Conservation (phyloP, 441 rosid species). For the Isatis lusitanica region DNA sequence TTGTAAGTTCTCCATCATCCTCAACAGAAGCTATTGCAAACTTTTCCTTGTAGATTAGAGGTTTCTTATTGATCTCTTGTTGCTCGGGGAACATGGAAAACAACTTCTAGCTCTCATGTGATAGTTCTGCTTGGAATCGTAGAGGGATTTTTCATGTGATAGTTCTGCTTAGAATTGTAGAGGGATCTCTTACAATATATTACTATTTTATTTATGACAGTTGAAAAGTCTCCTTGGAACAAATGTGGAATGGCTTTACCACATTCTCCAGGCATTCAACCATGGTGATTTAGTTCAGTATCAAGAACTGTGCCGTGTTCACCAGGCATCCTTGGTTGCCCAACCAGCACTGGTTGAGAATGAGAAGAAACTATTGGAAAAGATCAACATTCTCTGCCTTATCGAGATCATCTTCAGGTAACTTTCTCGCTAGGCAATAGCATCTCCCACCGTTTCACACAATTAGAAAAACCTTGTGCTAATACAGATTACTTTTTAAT, state of each 20-base stretch:
- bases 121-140: not conserved
- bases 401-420: constrained; percentile 97
- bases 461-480: not conserved
- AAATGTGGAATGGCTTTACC: constrained; percentile 89
- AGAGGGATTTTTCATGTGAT: not conserved
- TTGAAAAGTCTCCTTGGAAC: constrained; percentile 83
- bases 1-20: constrained; percentile 55
- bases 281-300: constrained; percentile 78
- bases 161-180: not conserved
- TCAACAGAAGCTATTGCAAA: not conserved
- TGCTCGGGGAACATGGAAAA: not conserved
- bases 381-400: constrained; percentile 88
- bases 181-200: constrained; percentile 7
- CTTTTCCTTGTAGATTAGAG: not conserved
- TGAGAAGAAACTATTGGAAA: constrained; percentile 80
- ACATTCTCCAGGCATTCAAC: constrained; percentile 88
- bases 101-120: not conserved
- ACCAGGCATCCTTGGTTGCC: constrained; percentile 68
- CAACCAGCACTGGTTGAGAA: constrained; percentile 93
- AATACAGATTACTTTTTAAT: not conserved
- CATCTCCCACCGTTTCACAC: not conserved
- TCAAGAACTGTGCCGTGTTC: constrained; percentile 80
- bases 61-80: not conserved
- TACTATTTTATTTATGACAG: constrained; percentile 39
- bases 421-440: constrained; percentile 2